These are phyloP conservation scores for Candida ipomoeae DNA, from an alignment of 805 yeast genomes.

Conservation along the genomic window DNA sequence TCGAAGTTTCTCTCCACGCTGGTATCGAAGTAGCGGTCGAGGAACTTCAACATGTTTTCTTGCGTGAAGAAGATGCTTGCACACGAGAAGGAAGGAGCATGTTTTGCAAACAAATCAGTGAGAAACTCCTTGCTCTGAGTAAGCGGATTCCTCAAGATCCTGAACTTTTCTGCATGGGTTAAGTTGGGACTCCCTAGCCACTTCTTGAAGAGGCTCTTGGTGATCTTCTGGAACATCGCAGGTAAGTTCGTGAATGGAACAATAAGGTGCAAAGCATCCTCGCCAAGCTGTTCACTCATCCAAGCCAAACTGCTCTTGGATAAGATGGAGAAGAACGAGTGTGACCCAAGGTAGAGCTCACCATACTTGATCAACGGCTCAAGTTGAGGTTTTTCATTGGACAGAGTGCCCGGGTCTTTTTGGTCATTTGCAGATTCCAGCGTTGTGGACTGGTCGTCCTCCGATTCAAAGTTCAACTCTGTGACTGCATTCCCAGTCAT, in stretches of 20 bases:
- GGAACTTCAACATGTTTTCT: neutral
- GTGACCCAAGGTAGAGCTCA: slow-evolving; percentile 31
- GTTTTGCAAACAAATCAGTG: slow-evolving; percentile 1
- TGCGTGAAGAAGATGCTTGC: slow-evolving; percentile 3
- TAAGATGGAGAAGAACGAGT: slow-evolving; percentile 33
- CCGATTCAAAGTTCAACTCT: slow-evolving; percentile 1
- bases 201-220: slow-evolving; percentile 16
- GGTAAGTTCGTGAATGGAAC: slow-evolving; percentile 31
- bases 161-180: slow-evolving; percentile 17
- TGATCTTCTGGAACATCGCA: slow-evolving; percentile 17
- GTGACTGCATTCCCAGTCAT: neutral
- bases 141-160: slow-evolving; percentile 23
- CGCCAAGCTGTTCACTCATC: slow-evolving; percentile 26
- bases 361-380: slow-evolving; percentile 4
- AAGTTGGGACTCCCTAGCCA: slow-evolving; percentile 32
- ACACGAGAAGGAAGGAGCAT: slow-evolving; percentile 4
- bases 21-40: slow-evolving; percentile 8
- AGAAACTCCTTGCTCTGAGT: slow-evolving; percentile 15
- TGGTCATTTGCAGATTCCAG: neutral
- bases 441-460: neutral
- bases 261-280: slow-evolving; percentile 17
- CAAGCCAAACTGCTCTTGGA: slow-evolving; percentile 32
- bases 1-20: slow-evolving; percentile 2
- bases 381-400: neutral
- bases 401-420: neutral